Evolutionary conservation across 2,329 filamentous ascomycete species (phyloP), one percentile per base, ranked within the genome.

Genomic region (Arthrobotrys musiformis): DNA sequence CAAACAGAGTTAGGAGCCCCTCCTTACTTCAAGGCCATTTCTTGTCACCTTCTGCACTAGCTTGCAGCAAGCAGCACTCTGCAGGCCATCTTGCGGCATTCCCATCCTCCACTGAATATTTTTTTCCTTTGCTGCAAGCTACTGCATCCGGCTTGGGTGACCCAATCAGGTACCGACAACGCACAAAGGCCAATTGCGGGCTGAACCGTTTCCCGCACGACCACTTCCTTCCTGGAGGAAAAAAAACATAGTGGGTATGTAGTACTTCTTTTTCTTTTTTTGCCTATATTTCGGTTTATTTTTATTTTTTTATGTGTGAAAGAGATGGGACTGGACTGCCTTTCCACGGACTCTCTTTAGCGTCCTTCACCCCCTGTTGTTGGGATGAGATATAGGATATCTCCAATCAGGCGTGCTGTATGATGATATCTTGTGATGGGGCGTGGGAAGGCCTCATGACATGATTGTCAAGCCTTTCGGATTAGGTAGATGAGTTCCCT

Each of bases 111-210:
- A 77, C 66, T 76, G 70, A 67, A 66, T 77, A 64, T 70, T 77
- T 77, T 76, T 67, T 64, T 48, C 35, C 28, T 68, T 67, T 58
- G 60, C 73, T 70, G 73, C 73, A 77, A 70, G 73, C 66, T 70
- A 52, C 73, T 77, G 73, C 73, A 77, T 77, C 70, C 61, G 73
- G 73, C 66, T 70, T 77, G 66, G 52, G 69, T 70, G 72, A 77
- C 73, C 73, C 73, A 77, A 77, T 77, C 73, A 77, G 60, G 73
- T 77, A 77, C 73, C 73, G 73, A 77, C 73, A 77, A 77, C 73
- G 73, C 73, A 77, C 73, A 77, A 70, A 70, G 46, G 73, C 66
- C 66, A 77, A 77, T 70, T 77, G 66, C 73, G 60, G 73, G 73
- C 66, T 77, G 73, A 77, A 77, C 73, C 66, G 60, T 77, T 77